These are phyloP conservation scores for Quercus berberidifolia DNA, from an alignment of 306 rosid species.

Conservation along the genomic window DNA sequence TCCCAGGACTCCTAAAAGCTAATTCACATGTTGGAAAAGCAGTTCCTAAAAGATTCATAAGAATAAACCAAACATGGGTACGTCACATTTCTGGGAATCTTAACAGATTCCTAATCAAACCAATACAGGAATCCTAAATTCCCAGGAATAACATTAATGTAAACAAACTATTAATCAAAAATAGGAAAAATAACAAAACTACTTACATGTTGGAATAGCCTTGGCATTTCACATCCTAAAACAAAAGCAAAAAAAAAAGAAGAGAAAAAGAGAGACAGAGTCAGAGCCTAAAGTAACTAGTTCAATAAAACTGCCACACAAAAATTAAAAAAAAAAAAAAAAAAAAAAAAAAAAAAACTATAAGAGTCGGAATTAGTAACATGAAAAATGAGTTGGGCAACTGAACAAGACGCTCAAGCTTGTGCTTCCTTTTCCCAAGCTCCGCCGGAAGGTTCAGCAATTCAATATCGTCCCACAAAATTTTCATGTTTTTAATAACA, in stretches of 20 bases:
- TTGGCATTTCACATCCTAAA: slow-evolving; percentile 55
- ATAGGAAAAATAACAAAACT: not conserved
- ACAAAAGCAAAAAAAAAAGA: not conserved
- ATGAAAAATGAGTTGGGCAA: slow-evolving; percentile 53
- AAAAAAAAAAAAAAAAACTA: too few species aligned
- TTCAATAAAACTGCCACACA: too few species aligned
- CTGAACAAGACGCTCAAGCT: slow-evolving; percentile 49
- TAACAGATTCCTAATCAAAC: too few species aligned
- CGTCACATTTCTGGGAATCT: too few species aligned
- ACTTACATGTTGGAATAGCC: slow-evolving; percentile 58
- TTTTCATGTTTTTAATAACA: not conserved
- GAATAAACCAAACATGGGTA: too few species aligned
- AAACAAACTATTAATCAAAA: not conserved
- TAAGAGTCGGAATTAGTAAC: slow-evolving; percentile 16
- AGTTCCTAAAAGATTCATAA: too few species aligned
- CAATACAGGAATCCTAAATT: too few species aligned
- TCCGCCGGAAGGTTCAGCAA: slow-evolving; percentile 48
- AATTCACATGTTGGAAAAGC: too few species aligned
- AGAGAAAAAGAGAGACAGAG: not conserved
- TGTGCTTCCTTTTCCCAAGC: slow-evolving; percentile 49
- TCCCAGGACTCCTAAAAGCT: too few species aligned
- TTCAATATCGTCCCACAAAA: slow-evolving; percentile 29
- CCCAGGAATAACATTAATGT: too few species aligned
- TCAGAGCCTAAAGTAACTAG: too few species aligned
- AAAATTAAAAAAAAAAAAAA: too few species aligned